These are phyloP conservation scores for Apiotrichum sp. DNA, from an alignment of 1,284 basidiomycete genomes.

Conservation along the genomic window DNA sequence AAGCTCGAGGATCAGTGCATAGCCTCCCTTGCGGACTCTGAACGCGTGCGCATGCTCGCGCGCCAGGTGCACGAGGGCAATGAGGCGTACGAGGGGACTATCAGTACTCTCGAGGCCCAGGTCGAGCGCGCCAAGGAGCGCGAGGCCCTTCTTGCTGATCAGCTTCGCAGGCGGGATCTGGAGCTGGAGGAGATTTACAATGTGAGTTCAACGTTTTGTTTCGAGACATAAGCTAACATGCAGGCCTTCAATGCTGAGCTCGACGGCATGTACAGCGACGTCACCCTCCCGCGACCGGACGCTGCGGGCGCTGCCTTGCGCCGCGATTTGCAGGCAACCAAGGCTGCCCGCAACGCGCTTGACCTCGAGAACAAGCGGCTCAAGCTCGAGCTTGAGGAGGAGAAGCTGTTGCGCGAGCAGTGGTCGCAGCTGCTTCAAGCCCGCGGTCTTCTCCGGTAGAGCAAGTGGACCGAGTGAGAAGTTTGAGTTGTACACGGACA, in stretches of 20 bases:
- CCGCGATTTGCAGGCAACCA: slow-evolving; percentile 63
- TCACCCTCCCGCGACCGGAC: slow-evolving; percentile 60
- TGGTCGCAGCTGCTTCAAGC: slow-evolving; percentile 38
- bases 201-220: slow-evolving; percentile 54
- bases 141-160: slow-evolving; percentile 65
- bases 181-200: slow-evolving; percentile 89
- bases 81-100: slow-evolving; percentile 54
- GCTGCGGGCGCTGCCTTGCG: slow-evolving; percentile 71
- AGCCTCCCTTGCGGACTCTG: slow-evolving; percentile 23
- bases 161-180: slow-evolving; percentile 64
- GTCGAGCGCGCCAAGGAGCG: slow-evolving; percentile 64
- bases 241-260: slow-evolving; percentile 89
- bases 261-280: slow-evolving; percentile 77
- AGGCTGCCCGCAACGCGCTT: slow-evolving; percentile 65
- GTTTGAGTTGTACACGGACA: too few relatives aligned
- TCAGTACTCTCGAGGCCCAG: slow-evolving; percentile 59
- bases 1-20: slow-evolving; percentile 29
- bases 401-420: slow-evolving; percentile 70
- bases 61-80: slow-evolving; percentile 2
- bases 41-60: slow-evolving; percentile 18
- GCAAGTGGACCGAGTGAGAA: too few relatives aligned
- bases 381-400: slow-evolving; percentile 63
- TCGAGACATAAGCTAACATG: slow-evolving; percentile 2
- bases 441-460: not conserved
- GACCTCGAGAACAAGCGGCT: slow-evolving; percentile 71